Evolutionary conservation across 768 basidiomycete species (phyloP), one percentile per base, ranked within the genome.

Genomic region (Leccinum imitatum): DNA sequence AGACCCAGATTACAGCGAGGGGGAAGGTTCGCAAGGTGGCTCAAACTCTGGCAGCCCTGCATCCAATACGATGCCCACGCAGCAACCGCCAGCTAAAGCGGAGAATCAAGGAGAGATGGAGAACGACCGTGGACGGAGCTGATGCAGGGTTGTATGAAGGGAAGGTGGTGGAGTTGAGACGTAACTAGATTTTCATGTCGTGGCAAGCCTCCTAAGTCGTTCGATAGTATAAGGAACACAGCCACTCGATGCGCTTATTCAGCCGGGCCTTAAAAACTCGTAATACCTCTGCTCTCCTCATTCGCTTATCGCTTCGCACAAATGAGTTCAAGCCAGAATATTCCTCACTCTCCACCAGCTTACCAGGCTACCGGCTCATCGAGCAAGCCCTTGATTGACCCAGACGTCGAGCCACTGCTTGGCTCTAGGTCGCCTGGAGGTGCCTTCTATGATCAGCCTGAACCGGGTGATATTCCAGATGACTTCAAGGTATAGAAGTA

Each of bases 401-500:
- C 73, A 56, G 63, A 71, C 7, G 67, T 70, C 2, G 81, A 89
- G 61, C 90, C 89, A 1, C 75, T 93, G 39, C 79, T 90, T 25
- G 80, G 79, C 25, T 78, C 83, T 56, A 78, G 80, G 59, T 76
- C 74, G 46, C 71, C 78, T 17, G 73, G 73, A 17, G 79, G 80
- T 30, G 86, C 77, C n/a, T 80, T 86, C 64, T 90, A 82, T 64
- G 84, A 94, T 75, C 91, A 94, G 65, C 87, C 92, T 6, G 79
- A 76, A 27, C 77, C 76, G 35, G 91, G 83, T 51, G 93, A 94
- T 64, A 68, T 94, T 51, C 93, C 92, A 0, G 95, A 96, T 68
- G 95, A 97, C 73, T 97, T 97, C 84, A 93, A 95, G 84, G 91
- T 91, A 60, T 23, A 76, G 68, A 35, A 50, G 31, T n/a, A 31